Base-by-base conservation (phyloP, 2,329 filamentous ascomycete genomes). In the Meredithiella fracta region DNA sequence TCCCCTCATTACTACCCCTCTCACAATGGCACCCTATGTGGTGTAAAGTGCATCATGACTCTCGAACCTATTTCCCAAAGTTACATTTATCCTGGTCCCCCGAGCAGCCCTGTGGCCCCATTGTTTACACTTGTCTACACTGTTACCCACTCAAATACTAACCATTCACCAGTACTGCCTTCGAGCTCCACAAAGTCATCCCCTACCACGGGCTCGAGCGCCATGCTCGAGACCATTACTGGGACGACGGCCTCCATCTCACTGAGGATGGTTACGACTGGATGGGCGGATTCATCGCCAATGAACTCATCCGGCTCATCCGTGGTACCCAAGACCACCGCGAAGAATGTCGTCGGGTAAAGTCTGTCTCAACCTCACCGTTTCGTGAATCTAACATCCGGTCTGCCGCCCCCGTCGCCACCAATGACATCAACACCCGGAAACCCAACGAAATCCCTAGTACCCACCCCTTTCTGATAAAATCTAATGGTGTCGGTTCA, bases 161-260 rank as follows among this genome's bases (percentile, higher is more conserved):
- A 38, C 31, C 15, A 29, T 7, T 20, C 20, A 15, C 23, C 59
- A 82, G 79, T 63, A 69, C 77, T 64, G 65, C 71, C 17, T 78
- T 79, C 60, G 79, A 85, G 62, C 70, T 84, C 20, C 64, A 73
- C 61, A 64, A 67, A 25, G 72, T 71, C 8, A 67, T 84, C 4
- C 78, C 79, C 0, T 82, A 74, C 61, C 70, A 72, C 60, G 62
- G 64, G 15, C 72, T 83, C 62, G 63, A n/a, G 70, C 1, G 65
- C 70, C 6, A 63, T 0, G 71, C 77, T 57, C 69, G 71, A 22
- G 60, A 68, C 1, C 67, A 67, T 57, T 76, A 79, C 62, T 84
- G 79, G 78, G 72, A 79, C 60, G 80, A 85, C 65, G 72, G 72
- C 17, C 60, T 83, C 22, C 80, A 85, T 66, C 69, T 83, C 8